Evolutionary conservation across 1,284 basidiomycete species (phyloP), one percentile per base, ranked within the genome.

Genomic region (Tremellales sp.): DNA sequence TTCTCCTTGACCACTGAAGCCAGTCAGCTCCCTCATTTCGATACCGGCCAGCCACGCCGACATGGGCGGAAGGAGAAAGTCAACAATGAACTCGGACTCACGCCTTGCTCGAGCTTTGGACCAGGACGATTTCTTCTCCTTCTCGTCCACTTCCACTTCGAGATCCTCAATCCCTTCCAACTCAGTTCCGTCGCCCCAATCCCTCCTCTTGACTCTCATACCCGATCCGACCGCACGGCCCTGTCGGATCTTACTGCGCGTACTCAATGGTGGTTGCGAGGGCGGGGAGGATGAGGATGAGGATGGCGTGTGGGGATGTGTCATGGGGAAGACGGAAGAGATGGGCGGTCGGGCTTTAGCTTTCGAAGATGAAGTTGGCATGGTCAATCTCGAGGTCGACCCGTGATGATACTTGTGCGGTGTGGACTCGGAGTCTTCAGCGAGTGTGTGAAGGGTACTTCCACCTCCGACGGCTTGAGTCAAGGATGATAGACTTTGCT

Each of bases 101-200:
- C 33, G 4, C 13, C 13, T 5, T 7, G 33, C 15, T 17, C 33
- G 15, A 15, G 33, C 5, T n/a, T n/a, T n/a, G 19, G 33, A 36
- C 15, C 33, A 13, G 13, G 15, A 36, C 5, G 33, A 36, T 81
- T 79, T 69, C 91, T 88, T 33, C 21, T 21, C 39, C 15, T 22
- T 64, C 84, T 84, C 53, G 10, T 90, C 87, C 48, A 85, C 79
- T 66, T 93, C 86, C 15, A 87, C 87, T 5, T 85, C 85, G 37
- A 97, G 78, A 72, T 97, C 93, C 31, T 94, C 92, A 56, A 97
- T 83, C 1, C 73, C 84, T 63, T 97, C 93, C 42, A 97, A 77
- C 74, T 97, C 93, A 7, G 88, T 90, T 5, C 93, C 93, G 68
- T 96, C 90, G 2, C 92, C 91, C 68, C 87, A 97, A 15, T 81